A percentile compares a stretch with the other conserved stretches of the same genome.
phyloP scores from a whole-genome alignment of 1,284 basidiomycete genomes.

The Pseudozyma thailandica region DNA sequence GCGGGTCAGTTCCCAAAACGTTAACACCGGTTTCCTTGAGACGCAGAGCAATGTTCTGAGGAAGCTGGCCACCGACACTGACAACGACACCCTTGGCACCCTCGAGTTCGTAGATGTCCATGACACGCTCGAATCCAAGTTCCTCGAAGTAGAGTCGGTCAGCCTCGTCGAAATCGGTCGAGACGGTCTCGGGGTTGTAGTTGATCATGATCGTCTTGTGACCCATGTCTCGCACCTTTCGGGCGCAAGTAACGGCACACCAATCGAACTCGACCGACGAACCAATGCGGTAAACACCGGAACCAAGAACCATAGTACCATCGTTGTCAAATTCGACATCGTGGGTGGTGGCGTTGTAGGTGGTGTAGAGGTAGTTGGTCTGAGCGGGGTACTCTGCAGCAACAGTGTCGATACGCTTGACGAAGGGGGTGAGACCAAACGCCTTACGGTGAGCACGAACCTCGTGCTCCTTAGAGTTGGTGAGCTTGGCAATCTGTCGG shows the following conservation, averaged over 20 bases:
- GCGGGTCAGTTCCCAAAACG: constrained; percentile 94
- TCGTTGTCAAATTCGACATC: constrained; percentile 96
- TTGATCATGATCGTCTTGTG: constrained; percentile 99
- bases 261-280: constrained; percentile 99
- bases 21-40: constrained; percentile 90
- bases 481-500: constrained; percentile 84
- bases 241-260: constrained; percentile 98
- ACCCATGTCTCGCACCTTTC: constrained; percentile 89
- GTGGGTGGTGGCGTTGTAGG: constrained; percentile 96
- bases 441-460: constrained; percentile 88
- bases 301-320: constrained; percentile 99
- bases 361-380: constrained; percentile 99
- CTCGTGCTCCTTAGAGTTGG: constrained; percentile 75
- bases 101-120: constrained; percentile 99
- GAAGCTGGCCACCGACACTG: constrained; percentile 84
- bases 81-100: constrained; percentile 91
- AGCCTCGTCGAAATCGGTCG: constrained; percentile 99
- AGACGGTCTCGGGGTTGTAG: constrained; percentile 99
- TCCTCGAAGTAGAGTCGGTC: constrained; percentile 99
- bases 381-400: constrained; percentile 98
- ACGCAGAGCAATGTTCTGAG: constrained; percentile 96
- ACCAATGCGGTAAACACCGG: constrained; percentile 97
- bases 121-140: constrained; percentile 94
- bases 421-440: constrained; percentile 90
- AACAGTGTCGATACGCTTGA: constrained; percentile 99